Evolutionary conservation across 164 flowering plant species (phyloP), one percentile per base, ranked within the genome.

Genomic region (Liriodendron chinense): DNA sequence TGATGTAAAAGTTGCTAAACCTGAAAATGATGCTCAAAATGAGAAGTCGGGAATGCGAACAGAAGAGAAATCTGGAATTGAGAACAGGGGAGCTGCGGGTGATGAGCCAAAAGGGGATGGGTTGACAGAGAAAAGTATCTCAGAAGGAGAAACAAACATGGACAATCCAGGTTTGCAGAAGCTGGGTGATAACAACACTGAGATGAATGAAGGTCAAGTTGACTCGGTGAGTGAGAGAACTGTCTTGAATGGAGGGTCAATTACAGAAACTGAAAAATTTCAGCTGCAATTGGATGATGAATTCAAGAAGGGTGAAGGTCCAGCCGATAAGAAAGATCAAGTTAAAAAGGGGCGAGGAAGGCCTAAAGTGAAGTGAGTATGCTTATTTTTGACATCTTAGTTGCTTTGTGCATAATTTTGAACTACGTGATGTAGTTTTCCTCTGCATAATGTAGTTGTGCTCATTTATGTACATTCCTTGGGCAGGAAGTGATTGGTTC

Each of bases 401-500:
- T 57, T 57, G 62, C 13, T 57, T 5, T 57, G 62, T 12, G 62
- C 10, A 2, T 57, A 20, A 13, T 57, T 57, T 57, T 20, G n/a
- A 13, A 13, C 62, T 57, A 34, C 43, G 7, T 10, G 5, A 34
- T 3, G 43, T 34, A 7, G 43, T 34, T 34, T 34, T 34, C 43
- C 62, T 57, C 62, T 13, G 62, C 16, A 2, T 57, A 14, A 57
- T 57, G 8, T 57, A 20, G n/a, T 57, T 57, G n/a, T 14, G 16
- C n/a, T 57, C 20, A 13, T 5, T 9, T 48, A n/a, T 21, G 9
- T 50, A 18, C 2, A 2, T 25, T 5, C 28, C 20, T 59, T 62
- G 9, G 47, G 74, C 74, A 72, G 74, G 68, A 72, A 57, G 49
- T 57, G 34, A 59, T 14, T 20, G 34, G 13, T 20, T 62, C 28